A percentile compares a stretch with the other conserved stretches of the same genome.
phyloP scores from a whole-genome alignment of 371 early-diverging fungal genomes.

The Lichtheimia ramosa region DNA sequence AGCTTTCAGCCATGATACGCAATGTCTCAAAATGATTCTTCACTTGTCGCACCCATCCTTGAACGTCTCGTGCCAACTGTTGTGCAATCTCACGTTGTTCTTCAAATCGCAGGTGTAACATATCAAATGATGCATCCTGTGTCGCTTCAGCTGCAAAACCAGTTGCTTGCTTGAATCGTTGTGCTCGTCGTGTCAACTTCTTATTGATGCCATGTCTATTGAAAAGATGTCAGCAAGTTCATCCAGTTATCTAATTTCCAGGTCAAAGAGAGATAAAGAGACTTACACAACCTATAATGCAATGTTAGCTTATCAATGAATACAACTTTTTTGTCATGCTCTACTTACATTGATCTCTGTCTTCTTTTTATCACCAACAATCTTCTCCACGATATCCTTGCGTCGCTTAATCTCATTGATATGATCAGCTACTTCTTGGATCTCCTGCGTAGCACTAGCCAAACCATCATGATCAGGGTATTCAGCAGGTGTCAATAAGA shows the following conservation, averaged over 20 bases:
- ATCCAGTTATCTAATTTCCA: neutral
- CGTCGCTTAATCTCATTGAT: conserved; percentile 86
- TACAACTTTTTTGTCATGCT: neutral
- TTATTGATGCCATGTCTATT: conserved; percentile 75
- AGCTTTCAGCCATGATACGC: conserved; percentile 49
- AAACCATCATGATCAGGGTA: conserved; percentile 65
- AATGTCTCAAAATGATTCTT: conserved; percentile 60
- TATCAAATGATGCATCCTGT: conserved; percentile 60
- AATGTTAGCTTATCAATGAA: neutral
- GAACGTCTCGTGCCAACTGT: conserved; percentile 55
- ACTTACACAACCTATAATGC: conserved; percentile 37
- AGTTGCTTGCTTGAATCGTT: conserved; percentile 31
- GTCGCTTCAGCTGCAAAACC: conserved; percentile 46
- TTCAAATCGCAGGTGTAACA: conserved; percentile 60
- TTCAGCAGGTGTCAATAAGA: conserved; percentile 54
- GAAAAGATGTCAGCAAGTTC: neutral
- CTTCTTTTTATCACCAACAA: conserved; percentile 72
- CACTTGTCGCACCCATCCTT: conserved; percentile 57
- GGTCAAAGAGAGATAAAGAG: neutral
- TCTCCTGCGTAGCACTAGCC: conserved; percentile 49
- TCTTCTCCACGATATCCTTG: conserved; percentile 85
- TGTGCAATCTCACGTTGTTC: conserved; percentile 54
- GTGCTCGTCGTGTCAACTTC: conserved; percentile 57
- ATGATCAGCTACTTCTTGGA: conserved; percentile 74
- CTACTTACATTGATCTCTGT: conserved; percentile 62